phyloP scores from a whole-genome alignment of 2,329 filamentous ascomycete genomes.

The Botrytis byssoidea region DNA sequence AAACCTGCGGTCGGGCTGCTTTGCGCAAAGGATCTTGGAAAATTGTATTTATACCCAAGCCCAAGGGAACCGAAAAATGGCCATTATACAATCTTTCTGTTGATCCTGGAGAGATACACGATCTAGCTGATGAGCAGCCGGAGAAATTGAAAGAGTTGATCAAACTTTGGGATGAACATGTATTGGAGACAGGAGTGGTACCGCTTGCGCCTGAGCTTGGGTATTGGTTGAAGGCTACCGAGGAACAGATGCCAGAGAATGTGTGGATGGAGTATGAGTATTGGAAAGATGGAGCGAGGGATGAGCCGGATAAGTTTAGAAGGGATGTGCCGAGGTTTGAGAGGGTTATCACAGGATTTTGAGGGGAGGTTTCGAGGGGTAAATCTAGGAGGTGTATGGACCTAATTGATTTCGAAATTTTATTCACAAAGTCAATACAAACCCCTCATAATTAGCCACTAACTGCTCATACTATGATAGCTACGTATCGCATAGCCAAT shows the following conservation, averaged over 20 bases:
- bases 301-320: conserved; percentile 26
- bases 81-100: conserved; percentile 54
- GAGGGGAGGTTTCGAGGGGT: neutral
- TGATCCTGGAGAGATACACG: conserved; percentile 52
- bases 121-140: conserved; percentile 44
- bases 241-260: conserved; percentile 64
- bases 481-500: neutral
- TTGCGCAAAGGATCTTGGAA: neutral
- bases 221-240: conserved; percentile 57
- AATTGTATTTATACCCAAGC: conserved; percentile 47
- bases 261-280: conserved; percentile 67
- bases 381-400: neutral
- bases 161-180: conserved; percentile 56
- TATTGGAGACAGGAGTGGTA: conserved; percentile 58
- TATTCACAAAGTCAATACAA: no score
- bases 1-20: neutral
- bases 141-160: conserved; percentile 49
- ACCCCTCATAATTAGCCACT: neutral
- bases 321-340: conserved; percentile 24
- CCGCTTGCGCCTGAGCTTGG: conserved; percentile 58
- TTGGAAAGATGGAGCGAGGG: conserved; percentile 52
- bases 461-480: neutral
- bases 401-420: neutral
- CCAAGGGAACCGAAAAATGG: conserved; percentile 55
- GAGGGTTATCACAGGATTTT: conserved; percentile 20